Conservation (phyloP, 768 basidiomycete genomes). For the Phanerochaete sordida region DNA sequence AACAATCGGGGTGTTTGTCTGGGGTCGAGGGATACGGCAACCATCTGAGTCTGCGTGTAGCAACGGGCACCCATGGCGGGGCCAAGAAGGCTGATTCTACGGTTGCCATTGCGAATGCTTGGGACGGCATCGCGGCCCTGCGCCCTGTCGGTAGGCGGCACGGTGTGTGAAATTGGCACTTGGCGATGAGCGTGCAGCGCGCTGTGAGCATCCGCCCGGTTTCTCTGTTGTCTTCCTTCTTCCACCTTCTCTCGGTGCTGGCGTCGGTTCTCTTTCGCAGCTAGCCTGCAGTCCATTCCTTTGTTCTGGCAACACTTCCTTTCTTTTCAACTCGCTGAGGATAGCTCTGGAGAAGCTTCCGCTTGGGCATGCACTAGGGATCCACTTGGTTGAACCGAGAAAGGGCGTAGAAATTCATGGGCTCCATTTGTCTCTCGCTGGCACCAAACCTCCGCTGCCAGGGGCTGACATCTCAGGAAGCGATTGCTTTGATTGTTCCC, state of each 20-base stretch:
- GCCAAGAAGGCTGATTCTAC: background rate
- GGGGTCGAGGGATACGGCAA: background rate
- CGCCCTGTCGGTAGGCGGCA: background rate
- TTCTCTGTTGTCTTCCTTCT: conserved; percentile 11
- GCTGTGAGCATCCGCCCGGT: background rate
- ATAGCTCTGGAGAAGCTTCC: conserved; percentile 29
- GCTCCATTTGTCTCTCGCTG: conserved; percentile 64
- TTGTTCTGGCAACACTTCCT: conserved; percentile 23
- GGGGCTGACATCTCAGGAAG: conserved; percentile 44
- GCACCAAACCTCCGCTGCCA: conserved; percentile 71
- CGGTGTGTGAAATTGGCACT: background rate
- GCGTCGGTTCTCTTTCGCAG: conserved; percentile 34
- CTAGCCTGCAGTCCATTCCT: conserved; percentile 49
- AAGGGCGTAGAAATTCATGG: conserved; percentile 28
- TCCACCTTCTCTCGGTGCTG: conserved; percentile 24
- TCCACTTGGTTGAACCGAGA: background rate
- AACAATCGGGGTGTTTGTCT: background rate
- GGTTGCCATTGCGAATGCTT: conserved; percentile 1
- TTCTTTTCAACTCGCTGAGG: conserved; percentile 22
- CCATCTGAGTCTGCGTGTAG: conserved; percentile 1
- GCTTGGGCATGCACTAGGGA: background rate
- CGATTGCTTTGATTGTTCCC: conserved; percentile 54
- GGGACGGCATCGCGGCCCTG: background rate
- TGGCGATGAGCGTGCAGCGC: background rate
- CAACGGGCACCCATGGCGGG: background rate